Evolutionary conservation across 2,329 filamentous ascomycete genomes (phyloP).

Genomic region (Cryphonectria parasitica): DNA sequence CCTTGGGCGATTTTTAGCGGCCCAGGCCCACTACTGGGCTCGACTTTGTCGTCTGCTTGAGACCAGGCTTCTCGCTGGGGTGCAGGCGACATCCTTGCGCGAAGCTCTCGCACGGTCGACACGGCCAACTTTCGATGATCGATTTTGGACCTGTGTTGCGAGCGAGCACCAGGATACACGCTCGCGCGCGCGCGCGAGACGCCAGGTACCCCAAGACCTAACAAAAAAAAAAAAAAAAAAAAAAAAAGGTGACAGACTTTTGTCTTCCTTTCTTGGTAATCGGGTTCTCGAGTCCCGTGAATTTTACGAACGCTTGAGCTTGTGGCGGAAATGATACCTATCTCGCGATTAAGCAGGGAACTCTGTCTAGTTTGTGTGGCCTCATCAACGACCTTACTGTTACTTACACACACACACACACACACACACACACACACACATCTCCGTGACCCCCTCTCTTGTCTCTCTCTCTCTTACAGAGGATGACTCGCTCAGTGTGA

Average conservation of each 20-base stretch:
- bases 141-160: not conserved
- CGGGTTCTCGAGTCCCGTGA: not conserved
- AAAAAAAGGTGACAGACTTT: not conserved
- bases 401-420: not conserved
- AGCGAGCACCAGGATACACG: not conserved
- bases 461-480: too few relatives aligned
- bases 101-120: constrained; percentile 18
- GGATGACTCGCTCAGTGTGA: not conserved
- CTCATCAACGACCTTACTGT: not conserved
- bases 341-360: constrained; percentile 4
- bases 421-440: too few relatives aligned
- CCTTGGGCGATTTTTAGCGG: constrained; percentile 5
- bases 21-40: constrained; percentile 17
- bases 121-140: not conserved
- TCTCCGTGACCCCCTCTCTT: too few relatives aligned
- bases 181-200: constrained; percentile 1
- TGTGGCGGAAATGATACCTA: constrained; percentile 15
- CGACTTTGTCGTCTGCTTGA: constrained; percentile 8
- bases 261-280: not conserved
- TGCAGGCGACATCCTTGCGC: constrained; percentile 25
- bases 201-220: constrained; percentile 14
- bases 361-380: constrained; percentile 5
- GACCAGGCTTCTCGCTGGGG: not conserved
- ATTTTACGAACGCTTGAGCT: not conserved
- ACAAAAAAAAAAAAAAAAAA: constrained; percentile 4